Evolutionary conservation across 2,329 filamentous ascomycete genomes (phyloP), one percentile per base, ranked within the genome.

Genomic region (Leptoxyphium fumago): DNA sequence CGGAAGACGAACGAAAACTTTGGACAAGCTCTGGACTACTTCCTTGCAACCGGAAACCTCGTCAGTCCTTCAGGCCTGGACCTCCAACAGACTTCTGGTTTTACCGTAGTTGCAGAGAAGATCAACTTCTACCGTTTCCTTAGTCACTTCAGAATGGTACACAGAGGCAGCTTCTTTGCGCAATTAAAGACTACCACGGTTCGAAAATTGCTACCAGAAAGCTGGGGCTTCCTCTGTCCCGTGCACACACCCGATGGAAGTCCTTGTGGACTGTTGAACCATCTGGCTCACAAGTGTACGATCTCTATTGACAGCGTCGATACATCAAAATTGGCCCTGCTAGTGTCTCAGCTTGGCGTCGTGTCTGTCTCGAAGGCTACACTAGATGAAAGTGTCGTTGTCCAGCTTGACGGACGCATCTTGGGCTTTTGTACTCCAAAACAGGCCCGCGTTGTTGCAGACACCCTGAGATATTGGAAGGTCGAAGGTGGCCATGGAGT

Each of bases 51-150:
- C 0, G 91, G 91, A 53, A 98, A 98, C 57, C 69, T 98, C 39
- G 78, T 86, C 57, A 94, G 85, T 69, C 80, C 85, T 11, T 94
- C 85, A 28, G 91, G 91, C 51, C 73, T 98, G 36, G 91, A 98
- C 72, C 65, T 95, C 57, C 91, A 96, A 60, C 91, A 98, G 64
- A 81, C 82, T 0, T 91, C 89, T 10, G 91, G 91, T 49, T 98
- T 94, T 64, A 94, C 86, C 0, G 87, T 98, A 42, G 88, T 96
- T 42, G 91, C 91, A 2, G 91, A 98, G 62, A 96, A 96, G 73
- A 89, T 98, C 61, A 98, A 98, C 68, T 98, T 96, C 62, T 78
- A 94, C 58, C 85, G 91, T 56, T 98, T 96, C 68, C 94, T 98
- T 68, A 91, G 85, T 64, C 91, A 98, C 64, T 98, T 98, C 74